These are phyloP conservation scores for Solanum verrucosum DNA, from an alignment of 257 asterid genomes.

Conservation along the genomic window DNA sequence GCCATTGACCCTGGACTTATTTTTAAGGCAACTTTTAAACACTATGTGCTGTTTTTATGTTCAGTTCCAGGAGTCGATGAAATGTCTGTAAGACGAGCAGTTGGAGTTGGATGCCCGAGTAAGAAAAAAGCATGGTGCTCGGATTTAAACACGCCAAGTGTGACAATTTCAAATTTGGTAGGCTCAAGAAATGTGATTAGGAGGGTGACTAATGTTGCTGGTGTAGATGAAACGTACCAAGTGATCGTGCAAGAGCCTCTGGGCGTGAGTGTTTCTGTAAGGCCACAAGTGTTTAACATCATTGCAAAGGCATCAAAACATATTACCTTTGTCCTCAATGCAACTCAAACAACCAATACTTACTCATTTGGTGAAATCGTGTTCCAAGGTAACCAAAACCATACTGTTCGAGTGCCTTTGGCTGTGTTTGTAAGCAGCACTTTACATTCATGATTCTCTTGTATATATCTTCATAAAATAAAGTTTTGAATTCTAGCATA, in stretches of 20 bases:
- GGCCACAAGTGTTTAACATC: constrained; percentile 30
- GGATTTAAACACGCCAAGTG: constrained; percentile 49
- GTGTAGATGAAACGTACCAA: constrained; percentile 34
- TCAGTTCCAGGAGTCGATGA: constrained; percentile 62
- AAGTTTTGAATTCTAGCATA: background rate
- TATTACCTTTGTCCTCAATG: constrained; percentile 23
- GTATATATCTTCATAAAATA: background rate
- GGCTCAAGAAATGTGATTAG: constrained; percentile 47
- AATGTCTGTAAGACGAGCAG: constrained; percentile 36
- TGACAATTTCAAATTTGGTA: constrained; percentile 47
- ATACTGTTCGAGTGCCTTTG: constrained; percentile 44
- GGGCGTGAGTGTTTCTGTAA: constrained; percentile 38
- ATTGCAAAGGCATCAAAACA: constrained; percentile 39
- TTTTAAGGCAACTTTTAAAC: constrained; percentile 32
- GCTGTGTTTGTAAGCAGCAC: constrained; percentile 41
- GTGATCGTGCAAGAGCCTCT: constrained; percentile 36
- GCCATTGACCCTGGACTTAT: constrained; percentile 66
- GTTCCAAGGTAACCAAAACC: constrained; percentile 35
- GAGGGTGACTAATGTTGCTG: constrained; percentile 47
- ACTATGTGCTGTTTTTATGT: constrained; percentile 44
- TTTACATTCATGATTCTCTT: constrained; percentile 11
- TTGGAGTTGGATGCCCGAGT: constrained; percentile 39
- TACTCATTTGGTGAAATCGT: constrained; percentile 50
- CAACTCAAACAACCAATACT: constrained; percentile 32
- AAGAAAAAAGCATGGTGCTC: constrained; percentile 42